These are phyloP conservation scores for Aspergillus quadricinctus DNA, from an alignment of 2,329 filamentous ascomycete genomes.

Conservation along the genomic window DNA sequence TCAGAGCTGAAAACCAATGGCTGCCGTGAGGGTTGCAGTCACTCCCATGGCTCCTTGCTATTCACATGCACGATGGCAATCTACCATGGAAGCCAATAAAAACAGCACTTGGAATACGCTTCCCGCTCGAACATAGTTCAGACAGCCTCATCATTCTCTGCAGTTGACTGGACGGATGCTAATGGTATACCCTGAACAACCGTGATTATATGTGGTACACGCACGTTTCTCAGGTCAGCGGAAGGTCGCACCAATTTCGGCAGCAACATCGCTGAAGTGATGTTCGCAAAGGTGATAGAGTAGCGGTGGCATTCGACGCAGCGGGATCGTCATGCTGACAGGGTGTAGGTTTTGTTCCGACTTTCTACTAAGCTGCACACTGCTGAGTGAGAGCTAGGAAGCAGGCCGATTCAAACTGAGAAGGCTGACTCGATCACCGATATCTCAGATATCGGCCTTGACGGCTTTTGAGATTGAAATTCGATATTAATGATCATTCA, in stretches of 20 bases:
- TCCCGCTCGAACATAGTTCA: conserved; percentile 4
- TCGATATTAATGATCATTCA: background rate
- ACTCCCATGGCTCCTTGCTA: background rate
- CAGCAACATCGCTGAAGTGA: background rate
- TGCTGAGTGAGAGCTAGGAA: no score
- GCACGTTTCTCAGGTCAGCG: conserved; percentile 7
- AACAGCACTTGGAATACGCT: conserved; percentile 1
- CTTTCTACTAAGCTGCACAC: no score
- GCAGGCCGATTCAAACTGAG: no score
- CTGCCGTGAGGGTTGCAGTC: conserved; percentile 7
- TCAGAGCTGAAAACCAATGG: background rate
- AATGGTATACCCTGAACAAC: conserved; percentile 7
- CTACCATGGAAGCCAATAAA: conserved; percentile 4
- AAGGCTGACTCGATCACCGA: no score
- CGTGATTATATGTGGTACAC: conserved; percentile 15
- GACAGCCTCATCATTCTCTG: conserved; percentile 14
- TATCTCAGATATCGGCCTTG: no score
- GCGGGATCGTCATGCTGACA: background rate
- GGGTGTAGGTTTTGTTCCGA: no score
- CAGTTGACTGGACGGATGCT: conserved; percentile 1
- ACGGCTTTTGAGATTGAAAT: no score
- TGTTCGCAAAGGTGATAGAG: background rate
- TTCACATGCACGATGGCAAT: conserved; percentile 10
- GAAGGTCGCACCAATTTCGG: conserved; percentile 13
- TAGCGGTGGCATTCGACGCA: no score